Base-by-base conservation (phyloP, 305 asterid species). In the Rubia tinctorum region DNA sequence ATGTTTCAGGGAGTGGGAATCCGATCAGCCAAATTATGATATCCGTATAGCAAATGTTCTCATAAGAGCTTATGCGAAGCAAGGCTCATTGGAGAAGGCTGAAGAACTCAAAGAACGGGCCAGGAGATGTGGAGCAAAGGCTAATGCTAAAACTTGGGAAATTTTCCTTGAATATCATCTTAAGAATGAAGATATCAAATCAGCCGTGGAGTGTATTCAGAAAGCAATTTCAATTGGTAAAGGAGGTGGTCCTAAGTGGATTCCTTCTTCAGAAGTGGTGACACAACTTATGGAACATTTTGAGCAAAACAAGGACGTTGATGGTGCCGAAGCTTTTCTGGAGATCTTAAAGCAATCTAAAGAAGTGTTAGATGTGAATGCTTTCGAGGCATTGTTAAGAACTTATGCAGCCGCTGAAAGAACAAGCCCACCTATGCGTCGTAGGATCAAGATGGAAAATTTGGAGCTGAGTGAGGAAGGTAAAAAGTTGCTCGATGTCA, bases 131-230 rank as follows among this genome's bases (percentile, higher is more conserved):
- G 89, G 95, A 69, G 79, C 86, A 44, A 76, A 87, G 78, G 85
- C 92, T 61, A 94, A 94, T 79, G 88, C 91, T 30, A 94, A 88
- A 82, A 91, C 97, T 12, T 94, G 96, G 95, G 97, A 90, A 85
- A 89, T 86, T 69, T 90, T 86, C 78, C 81, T 92, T 55, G 91
- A 87, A 15, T 91, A 90, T 80, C 79, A 89, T 77, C 79, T 90
- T 76, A 80, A 86, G 74, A 89, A 86, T 39, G 88, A 86, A 56
- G 84, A 88, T 71, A 80, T 84, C n/a, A 82, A 83, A 71, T 75
- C 88, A 68, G 95, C 82, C 17, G 84, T 88, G 75, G 85, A 85
- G 37, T 90, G 95, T 75, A 47, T 90, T 6, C 79, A 80, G 61
- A 81, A 82, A 25, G 95, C 97, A 51, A 78, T 88, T 79, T 69